Evolutionary conservation across 768 basidiomycete genomes (phyloP).

Genomic region (Roridomyces roridus): DNA sequence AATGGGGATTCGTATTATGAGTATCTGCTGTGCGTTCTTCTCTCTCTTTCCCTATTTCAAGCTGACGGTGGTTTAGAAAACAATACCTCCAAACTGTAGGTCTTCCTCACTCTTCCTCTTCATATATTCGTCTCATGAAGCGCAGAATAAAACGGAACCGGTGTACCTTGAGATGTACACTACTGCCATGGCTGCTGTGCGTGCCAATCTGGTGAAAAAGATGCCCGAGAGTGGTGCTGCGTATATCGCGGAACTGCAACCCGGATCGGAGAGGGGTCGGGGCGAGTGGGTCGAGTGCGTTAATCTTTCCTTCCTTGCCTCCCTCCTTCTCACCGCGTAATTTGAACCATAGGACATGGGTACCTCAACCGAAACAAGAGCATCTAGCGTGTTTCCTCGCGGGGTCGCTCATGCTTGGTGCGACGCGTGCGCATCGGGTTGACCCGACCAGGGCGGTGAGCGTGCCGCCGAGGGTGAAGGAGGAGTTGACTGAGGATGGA

Average conservation of each 20-base stretch:
- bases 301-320: background rate
- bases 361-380: constrained; percentile 90
- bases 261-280: constrained; percentile 54
- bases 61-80: constrained; percentile 47
- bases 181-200: constrained; percentile 48
- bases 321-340: background rate
- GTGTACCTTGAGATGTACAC: constrained; percentile 54
- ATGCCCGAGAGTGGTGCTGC: constrained; percentile 59
- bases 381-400: constrained; percentile 95
- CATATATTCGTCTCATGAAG: background rate
- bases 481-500: constrained; percentile 64
- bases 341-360: constrained; percentile 59
- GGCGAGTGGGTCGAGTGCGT: constrained; percentile 44
- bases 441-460: constrained; percentile 57
- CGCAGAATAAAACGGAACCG: constrained; percentile 68
- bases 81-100: constrained; percentile 82
- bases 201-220: constrained; percentile 82
- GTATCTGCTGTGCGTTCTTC: constrained; percentile 72
- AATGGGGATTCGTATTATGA: constrained; percentile 95
- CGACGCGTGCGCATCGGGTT: constrained; percentile 60
- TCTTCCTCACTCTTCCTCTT: background rate
- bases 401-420: constrained; percentile 92
- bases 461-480: constrained; percentile 64
- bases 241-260: constrained; percentile 83
- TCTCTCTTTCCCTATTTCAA: background rate